These are phyloP conservation scores for Hysterangium stoloniferum DNA, from an alignment of 768 basidiomycete species.

Conservation along the genomic window DNA sequence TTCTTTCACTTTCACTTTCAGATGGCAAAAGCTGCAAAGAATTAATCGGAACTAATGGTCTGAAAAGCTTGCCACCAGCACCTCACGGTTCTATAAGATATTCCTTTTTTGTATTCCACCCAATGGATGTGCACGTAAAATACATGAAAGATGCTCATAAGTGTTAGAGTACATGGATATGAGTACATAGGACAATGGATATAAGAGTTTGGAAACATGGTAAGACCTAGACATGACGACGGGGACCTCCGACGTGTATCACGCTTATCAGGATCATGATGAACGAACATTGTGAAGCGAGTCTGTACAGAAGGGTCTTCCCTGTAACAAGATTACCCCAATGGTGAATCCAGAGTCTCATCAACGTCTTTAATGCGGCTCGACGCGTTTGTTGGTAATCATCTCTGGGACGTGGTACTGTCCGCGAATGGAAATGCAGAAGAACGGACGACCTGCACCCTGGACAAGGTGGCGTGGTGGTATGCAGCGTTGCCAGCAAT, in stretches of 20 bases:
- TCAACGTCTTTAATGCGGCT: background rate
- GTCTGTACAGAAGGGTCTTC: constrained; percentile 2
- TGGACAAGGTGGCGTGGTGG: constrained; percentile 17
- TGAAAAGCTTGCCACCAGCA: too few relatives aligned
- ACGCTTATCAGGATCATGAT: constrained; percentile 12
- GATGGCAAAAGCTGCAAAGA: too few relatives aligned
- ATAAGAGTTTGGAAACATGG: background rate
- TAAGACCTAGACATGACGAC: background rate
- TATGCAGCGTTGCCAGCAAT: constrained; percentile 10
- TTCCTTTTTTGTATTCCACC: too few relatives aligned
- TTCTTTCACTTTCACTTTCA: background rate
- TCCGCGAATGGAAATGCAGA: constrained; percentile 11
- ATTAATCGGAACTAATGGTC: too few relatives aligned
- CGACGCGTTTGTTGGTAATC: background rate
- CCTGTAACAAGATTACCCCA: constrained; percentile 10
- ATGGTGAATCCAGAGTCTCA: background rate
- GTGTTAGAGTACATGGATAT: too few relatives aligned
- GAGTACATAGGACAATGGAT: background rate
- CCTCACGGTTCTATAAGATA: too few relatives aligned
- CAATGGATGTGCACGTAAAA: too few relatives aligned
- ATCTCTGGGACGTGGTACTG: background rate
- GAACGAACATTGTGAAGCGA: constrained; percentile 12
- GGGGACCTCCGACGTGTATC: constrained; percentile 11
- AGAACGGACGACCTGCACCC: constrained; percentile 16
- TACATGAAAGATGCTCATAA: too few relatives aligned